A percentile compares a stretch with the other conserved stretches of the same genome.
Evolutionary conservation across 2,329 filamentous ascomycete genomes (phyloP).

Genomic region (Cryphonectria nitschkei): DNA sequence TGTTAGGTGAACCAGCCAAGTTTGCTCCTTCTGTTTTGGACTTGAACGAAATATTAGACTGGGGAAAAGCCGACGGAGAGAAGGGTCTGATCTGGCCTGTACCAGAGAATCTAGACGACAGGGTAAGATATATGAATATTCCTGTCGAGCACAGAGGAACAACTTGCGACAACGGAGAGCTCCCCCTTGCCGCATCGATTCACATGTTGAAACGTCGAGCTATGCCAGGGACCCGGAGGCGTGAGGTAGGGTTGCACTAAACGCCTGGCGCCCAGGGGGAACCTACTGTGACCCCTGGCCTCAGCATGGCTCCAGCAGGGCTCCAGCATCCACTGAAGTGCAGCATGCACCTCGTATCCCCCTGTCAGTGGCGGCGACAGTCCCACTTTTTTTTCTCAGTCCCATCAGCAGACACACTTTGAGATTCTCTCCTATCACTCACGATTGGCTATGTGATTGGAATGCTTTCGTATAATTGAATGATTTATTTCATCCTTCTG

Average conservation of each 20-base stretch:
- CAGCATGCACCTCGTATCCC: not conserved
- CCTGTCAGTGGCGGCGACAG: not conserved
- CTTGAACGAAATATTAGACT: not conserved
- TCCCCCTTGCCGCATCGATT: slow-evolving; percentile 26
- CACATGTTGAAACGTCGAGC: slow-evolving; percentile 29
- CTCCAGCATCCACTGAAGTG: not conserved
- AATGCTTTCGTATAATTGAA: not conserved
- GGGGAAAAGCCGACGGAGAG: not conserved
- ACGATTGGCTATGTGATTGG: not conserved
- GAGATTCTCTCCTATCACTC: not conserved
- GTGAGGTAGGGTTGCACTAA: not conserved
- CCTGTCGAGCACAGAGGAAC: slow-evolving; percentile 3
- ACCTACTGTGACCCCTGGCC: not conserved
- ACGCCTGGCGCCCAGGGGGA: not conserved
- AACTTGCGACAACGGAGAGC: slow-evolving; percentile 27
- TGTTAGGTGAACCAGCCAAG: not conserved
- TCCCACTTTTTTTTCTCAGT: not conserved
- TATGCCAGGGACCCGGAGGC: slow-evolving; percentile 14
- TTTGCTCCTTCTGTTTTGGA: not conserved
- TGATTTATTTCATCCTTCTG: not conserved
- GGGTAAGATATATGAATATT: not conserved
- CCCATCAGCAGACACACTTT: not conserved
- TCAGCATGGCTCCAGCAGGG: not conserved
- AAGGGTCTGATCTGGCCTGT: not conserved
- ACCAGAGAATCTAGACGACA: not conserved